phyloP scores from a whole-genome alignment of 2,329 filamentous ascomycete genomes.

The Gaeumannomyces sp. region DNA sequence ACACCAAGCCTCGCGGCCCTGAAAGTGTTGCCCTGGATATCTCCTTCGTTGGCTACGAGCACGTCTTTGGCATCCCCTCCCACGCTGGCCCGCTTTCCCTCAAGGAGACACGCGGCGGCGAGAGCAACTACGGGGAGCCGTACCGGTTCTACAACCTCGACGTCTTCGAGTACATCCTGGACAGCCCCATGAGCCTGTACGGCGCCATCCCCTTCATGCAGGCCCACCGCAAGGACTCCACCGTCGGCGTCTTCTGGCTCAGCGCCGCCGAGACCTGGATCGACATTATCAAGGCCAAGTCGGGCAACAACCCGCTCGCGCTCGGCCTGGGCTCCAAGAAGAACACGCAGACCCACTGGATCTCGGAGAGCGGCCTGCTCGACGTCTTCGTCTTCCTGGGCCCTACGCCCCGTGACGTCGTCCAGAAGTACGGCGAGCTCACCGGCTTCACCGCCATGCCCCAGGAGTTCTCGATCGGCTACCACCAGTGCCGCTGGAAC shows the following conservation, averaged over 20 bases:
- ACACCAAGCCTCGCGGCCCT: constrained; percentile 89
- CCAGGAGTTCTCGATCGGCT: constrained; percentile 84
- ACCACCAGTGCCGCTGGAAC: constrained; percentile 99
- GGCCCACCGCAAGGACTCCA: constrained; percentile 87
- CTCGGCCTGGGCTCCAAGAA: constrained; percentile 64
- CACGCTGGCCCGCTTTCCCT: constrained; percentile 84
- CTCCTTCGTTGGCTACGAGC: constrained; percentile 81
- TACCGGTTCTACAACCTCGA: constrained; percentile 95
- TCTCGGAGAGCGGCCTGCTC: constrained; percentile 83
- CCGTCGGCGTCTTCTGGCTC: constrained; percentile 94
- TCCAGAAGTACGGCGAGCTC: constrained; percentile 76
- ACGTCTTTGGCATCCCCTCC: constrained; percentile 92
- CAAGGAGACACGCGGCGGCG: constrained; percentile 82
- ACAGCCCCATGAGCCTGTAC: constrained; percentile 97
- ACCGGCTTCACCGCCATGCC: constrained; percentile 89
- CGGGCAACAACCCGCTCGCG: constrained; percentile 67
- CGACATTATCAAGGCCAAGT: constrained; percentile 79
- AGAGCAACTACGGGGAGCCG: constrained; percentile 78
- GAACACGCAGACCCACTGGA: constrained; percentile 89
- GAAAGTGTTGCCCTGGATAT: constrained; percentile 91
- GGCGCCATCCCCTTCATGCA: constrained; percentile 98
- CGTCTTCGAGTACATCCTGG: constrained; percentile 94
- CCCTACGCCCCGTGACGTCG: constrained; percentile 75
- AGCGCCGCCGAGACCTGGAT: constrained; percentile 98
- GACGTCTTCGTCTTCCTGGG: constrained; percentile 95